Evolutionary conservation across 1,284 basidiomycete genomes (phyloP), one percentile per base, ranked within the genome.

Genomic region (Phellinidium pouzarii): DNA sequence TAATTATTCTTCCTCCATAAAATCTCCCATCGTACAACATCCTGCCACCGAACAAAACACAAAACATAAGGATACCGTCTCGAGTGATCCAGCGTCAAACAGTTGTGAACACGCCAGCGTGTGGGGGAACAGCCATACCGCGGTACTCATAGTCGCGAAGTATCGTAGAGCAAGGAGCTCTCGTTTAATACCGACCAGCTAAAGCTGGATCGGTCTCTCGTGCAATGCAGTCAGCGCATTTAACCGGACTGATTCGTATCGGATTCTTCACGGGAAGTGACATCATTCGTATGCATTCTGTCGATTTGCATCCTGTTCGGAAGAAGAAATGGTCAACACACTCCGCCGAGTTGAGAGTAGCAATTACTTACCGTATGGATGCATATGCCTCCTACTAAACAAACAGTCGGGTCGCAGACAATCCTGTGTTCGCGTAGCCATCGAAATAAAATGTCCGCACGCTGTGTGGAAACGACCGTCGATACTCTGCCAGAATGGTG

Each of bases 391-490:
- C 63, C 69, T 66, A 63, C 87, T 89, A 67, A 90, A 90, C 55
- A 87, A 65, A 65, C 87, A 90, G 60, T 79, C 76, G 4, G 69
- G 62, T 52, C 71, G 71, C 47, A 79, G 65, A 61, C 87, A 90
- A 64, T 90, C 87, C 61, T 84, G 76, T 44, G 76, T 67, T 52
- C 74, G 76, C 20, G 87, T 87, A 38, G 81, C 77, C 78, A 90
- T 84, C 48, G 80, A 76, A 55, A 80, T 70, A 66, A 90, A 89
- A 66, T 90, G 86, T n/a, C 78, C 75, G 66, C 87, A 90, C 50
- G 68, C 65, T 12, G 79, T 79, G 69, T 87, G 78, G 68, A 76
- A 86, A 59, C 86, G 80, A 56, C 87, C 87, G 64, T 90, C 87
- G 59, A 87, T 80, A 59, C 88, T 75, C 87, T 89, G 61, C 23